Base-by-base conservation (phyloP, 2,329 filamentous ascomycete genomes). In the Bipolaris victoriae region DNA sequence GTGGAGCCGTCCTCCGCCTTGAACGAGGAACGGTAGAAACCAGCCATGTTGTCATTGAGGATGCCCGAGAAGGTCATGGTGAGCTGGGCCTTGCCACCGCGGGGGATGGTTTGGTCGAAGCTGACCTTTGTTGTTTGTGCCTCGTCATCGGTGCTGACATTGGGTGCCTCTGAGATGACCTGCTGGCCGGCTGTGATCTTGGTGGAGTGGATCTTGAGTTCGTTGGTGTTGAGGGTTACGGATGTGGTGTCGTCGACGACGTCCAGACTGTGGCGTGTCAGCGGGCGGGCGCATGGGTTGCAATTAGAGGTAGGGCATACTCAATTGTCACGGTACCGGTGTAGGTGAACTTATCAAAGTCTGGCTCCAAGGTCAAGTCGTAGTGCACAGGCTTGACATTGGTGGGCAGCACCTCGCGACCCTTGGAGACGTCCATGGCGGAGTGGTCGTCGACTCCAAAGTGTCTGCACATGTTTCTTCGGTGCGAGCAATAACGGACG, bases 21-120 rank as follows among this genome's bases (percentile, higher is more conserved):
- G 83, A 94, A 98, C 6, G 92, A 96, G 1, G 92, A 97, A 57
- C 94, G 88, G 80, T 98, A 98, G 84, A 98, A 98, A 46, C 94
- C 94, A 47, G 93, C 93, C 92, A 98, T 96, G 79, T 95, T 94
- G 76, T 96, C 91, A 77, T 96, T 97, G 70, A 97, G 81, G 41
- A 83, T 84, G 39, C 92, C 92, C 9, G 86, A 88, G 78, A 96
- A 97, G 66, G 85, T 88, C 69, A 92, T 86, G 71, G 88, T 88
- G 60, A 96, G 79, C 78, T 88, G 88, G 18, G 90, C 91, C 81
- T 92, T 93, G 70, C 85, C 84, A 22, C 90, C 92, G 61, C 90
- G 89, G 20, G 86, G 77, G 60, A 98, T 82, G 45, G 82, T 83
- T 74, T 92, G 84, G 64, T 88, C 84, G 72, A 98, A 92, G 65